Percentiles rank a stretch among this genome's conserved stretches.
Evolutionary conservation across 2,329 filamentous ascomycete species (phyloP).

Genomic region (Diaporthe caulivora): DNA sequence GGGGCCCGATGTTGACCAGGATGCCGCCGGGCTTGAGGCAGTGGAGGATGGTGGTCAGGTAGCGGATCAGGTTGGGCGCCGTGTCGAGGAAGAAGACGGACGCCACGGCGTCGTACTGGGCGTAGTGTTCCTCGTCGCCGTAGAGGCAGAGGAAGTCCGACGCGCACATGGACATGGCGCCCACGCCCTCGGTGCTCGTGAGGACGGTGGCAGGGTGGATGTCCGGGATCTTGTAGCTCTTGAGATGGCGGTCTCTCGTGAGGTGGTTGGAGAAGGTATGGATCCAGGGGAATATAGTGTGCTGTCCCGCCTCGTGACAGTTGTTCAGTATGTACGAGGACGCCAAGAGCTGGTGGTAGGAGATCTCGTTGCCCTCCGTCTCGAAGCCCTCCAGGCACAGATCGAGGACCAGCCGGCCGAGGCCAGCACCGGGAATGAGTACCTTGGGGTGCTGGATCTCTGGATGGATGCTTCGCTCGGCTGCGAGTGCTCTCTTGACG

Average conservation of each 20-base stretch:
- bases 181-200: conserved; percentile 52
- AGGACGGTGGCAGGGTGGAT: conserved; percentile 76
- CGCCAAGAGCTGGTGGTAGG: conserved; percentile 94
- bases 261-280: conserved; percentile 89
- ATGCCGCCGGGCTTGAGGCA: conserved; percentile 84
- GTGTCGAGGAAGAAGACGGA: conserved; percentile 98
- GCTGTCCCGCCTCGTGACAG: conserved; percentile 70
- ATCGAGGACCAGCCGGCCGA: conserved; percentile 91
- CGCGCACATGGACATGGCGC: conserved; percentile 91
- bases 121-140: conserved; percentile 69
- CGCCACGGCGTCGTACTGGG: conserved; percentile 82
- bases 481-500: conserved; percentile 74
- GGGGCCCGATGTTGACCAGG: conserved; percentile 89
- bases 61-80: conserved; percentile 90
- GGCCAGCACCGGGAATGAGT: conserved; percentile 88
- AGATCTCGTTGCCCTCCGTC: conserved; percentile 94
- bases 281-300: conserved; percentile 86
- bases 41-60: conserved; percentile 84
- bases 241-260: conserved; percentile 80
- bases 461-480: conserved; percentile 53
- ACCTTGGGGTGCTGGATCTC: conserved; percentile 65
- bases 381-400: conserved; percentile 79
- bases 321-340: conserved; percentile 82
- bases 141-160: conserved; percentile 95
- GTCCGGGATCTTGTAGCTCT: conserved; percentile 81